A percentile compares a stretch with the other conserved stretches of the same genome.
Conservation (phyloP, 1,139 yeast genomes). For the Geotrichum australiense region DNA sequence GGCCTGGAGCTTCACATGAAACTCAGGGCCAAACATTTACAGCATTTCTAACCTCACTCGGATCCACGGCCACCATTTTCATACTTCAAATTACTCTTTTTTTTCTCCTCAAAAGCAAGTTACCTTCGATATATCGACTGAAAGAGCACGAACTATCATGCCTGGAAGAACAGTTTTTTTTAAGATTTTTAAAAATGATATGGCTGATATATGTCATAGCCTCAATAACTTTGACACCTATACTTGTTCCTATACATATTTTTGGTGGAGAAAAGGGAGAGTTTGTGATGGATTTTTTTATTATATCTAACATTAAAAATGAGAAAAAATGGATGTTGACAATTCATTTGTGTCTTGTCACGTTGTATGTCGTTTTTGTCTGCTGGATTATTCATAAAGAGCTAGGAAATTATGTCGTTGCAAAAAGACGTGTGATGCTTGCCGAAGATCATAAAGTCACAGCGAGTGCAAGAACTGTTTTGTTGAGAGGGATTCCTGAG, state of each 20-base stretch:
- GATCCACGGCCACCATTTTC: slow-evolving; percentile 24
- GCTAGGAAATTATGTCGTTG: slow-evolving; percentile 23
- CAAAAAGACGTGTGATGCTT: slow-evolving; percentile 24
- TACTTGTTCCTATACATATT: slow-evolving; percentile 28
- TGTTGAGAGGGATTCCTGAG: slow-evolving; percentile 26
- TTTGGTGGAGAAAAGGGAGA: slow-evolving; percentile 9
- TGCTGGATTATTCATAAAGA: slow-evolving; percentile 24
- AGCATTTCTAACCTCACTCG: slow-evolving; percentile 27
- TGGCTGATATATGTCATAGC: slow-evolving; percentile 20
- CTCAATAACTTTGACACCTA: slow-evolving; percentile 23
- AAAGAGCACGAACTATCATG: slow-evolving; percentile 15
- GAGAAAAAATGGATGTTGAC: slow-evolving; percentile 21
- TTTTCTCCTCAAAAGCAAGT: slow-evolving; percentile 24
- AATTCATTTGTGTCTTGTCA: slow-evolving; percentile 27
- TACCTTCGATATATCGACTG: slow-evolving; percentile 29
- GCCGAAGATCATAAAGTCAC: slow-evolving; percentile 21
- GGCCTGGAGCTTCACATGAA: slow-evolving; percentile 17
- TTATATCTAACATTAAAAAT: slow-evolving; percentile 27
- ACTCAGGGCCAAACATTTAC: slow-evolving; percentile 25
- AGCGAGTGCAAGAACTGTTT: slow-evolving; percentile 26
- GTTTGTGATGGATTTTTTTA: slow-evolving; percentile 25
- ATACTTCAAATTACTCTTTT: slow-evolving; percentile 24
- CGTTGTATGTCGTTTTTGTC: slow-evolving; percentile 19
- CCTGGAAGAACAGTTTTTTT: slow-evolving; percentile 23
- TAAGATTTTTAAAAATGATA: slow-evolving; percentile 27